Evolutionary conservation across 371 early-diverging fungal genomes (phyloP).

Genomic region (Syncephalastrum contaminatum): DNA sequence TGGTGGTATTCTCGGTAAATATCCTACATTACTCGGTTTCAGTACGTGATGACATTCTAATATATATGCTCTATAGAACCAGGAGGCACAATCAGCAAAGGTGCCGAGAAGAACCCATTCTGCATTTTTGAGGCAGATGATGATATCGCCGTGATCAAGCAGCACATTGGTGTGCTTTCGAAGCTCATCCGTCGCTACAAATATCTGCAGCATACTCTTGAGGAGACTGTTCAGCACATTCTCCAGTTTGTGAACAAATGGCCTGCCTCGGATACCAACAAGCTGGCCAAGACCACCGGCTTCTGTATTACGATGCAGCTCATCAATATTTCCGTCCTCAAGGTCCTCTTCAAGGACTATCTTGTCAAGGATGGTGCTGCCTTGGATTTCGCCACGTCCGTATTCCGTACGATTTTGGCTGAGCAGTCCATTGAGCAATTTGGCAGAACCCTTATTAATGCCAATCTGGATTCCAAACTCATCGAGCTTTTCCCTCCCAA

Average conservation of each 20-base stretch:
- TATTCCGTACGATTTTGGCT: constrained; percentile 78
- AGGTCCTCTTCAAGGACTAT: constrained; percentile 84
- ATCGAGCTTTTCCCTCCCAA: constrained; percentile 90
- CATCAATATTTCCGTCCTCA: constrained; percentile 66
- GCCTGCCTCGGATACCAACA: constrained; percentile 72
- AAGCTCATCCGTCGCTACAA: constrained; percentile 91
- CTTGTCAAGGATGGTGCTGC: constrained; percentile 88
- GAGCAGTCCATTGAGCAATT: constrained; percentile 80
- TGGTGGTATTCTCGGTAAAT: constrained; percentile 84
- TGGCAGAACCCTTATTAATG: constrained; percentile 62
- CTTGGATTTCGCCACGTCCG: constrained; percentile 77
- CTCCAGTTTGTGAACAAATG: constrained; percentile 89
- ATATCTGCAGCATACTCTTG: constrained; percentile 85
- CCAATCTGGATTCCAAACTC: constrained; percentile 73
- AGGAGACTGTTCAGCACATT: constrained; percentile 82
- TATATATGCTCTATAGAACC: constrained; percentile 59
- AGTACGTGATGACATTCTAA: not conserved
- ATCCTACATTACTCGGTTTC: not conserved
- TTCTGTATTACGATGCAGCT: constrained; percentile 70
- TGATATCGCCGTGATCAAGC: constrained; percentile 66
- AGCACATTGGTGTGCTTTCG: constrained; percentile 79
- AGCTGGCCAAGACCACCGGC: constrained; percentile 79
- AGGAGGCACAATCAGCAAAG: constrained; percentile 86
- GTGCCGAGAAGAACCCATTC: constrained; percentile 78
- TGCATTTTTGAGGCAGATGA: constrained; percentile 80